Evolutionary conservation across 2,329 filamentous ascomycete genomes (phyloP), one percentile per base, ranked within the genome.

Genomic region (Fusarium virguliforme): DNA sequence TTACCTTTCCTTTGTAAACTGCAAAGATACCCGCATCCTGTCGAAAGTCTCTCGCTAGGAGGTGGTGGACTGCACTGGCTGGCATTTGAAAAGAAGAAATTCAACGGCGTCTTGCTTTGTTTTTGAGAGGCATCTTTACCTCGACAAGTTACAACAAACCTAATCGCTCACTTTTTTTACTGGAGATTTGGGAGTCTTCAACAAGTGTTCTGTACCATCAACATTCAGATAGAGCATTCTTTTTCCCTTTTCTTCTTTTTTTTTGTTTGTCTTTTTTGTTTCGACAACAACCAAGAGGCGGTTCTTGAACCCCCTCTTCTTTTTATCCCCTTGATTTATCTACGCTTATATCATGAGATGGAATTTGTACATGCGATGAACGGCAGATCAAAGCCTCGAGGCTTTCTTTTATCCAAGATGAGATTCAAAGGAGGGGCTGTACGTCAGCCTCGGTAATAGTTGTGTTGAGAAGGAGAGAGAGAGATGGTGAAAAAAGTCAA

Each of bases 21-120:
- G 62, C 70, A 67, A 70, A 74, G 73, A 76, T 76, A 76, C 74
- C 74, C 73, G 65, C 74, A 64, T 73, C 73, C 73, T 76, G 68
- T 70, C 71, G 71, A 76, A 63, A 18, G 58, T 65, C 55, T 65
- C 68, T 76, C 73, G 73, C 70, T 70, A 70, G 74, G 74, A 75
- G 68, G 18, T 18, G 43, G 73, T 74, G 74, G 73, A 70, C 58
- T 68, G 68, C 64, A 73, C 67, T 69, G 22, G 66, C 68, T 46
- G 68, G 66, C 65, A 67, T 64, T 67, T 72, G 48, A 48, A 48
- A 8, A 22, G 8, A 48, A 28, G 18, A 48, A 48, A 24, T 22
- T 13, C 40, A 43, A 60, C 35, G 70, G 74, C 72, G 62, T 74
- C 51, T 18, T 62, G 55, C 54, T 59, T 68, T 67, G 10, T 51